Evolutionary conservation across 2,329 filamentous ascomycete genomes (phyloP), one percentile per base, ranked within the genome.

Genomic region (Trichoderma sp.): DNA sequence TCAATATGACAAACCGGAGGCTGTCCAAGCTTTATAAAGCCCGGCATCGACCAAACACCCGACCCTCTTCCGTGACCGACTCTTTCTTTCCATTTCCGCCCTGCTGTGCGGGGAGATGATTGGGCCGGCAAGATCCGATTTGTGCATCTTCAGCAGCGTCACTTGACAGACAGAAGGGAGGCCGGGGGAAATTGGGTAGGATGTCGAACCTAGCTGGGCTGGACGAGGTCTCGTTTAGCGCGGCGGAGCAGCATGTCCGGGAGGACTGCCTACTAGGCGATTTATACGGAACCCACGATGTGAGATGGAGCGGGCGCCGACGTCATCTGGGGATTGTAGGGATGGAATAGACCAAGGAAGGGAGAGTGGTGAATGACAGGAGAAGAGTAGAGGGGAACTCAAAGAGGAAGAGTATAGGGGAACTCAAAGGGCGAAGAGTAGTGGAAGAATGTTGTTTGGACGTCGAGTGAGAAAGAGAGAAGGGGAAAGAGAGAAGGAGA

Each of bases 61-160:
- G 12, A 5, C 34, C 34, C 12, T 39, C 34, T 39, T 39, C 10
- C 34, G 14, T 3, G 7, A 51, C 52, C 3, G 17, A 12, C 52
- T 45, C 17, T 44, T 24, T n/a, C 15, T 52, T 12, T 15, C 28
- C 26, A 9, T 34, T 15, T 21, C 17, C 21, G 15, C 45, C 24
- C 17, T 15, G 34, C 9, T 39, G 24, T 41, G 48, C 24, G 39
- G 48, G 41, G 14, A 24, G 43, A 39, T 17, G 59, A 47, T 54
- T 39, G 19, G 48, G 10, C 39, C 34, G 28, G 43, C 51, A 41
- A 63, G 60, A 63, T 55, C 41, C 60, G 60, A 63, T 63, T 14
- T 63, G 41, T 41, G 50, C 34, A 51, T 55, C 50, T 54, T 24
- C 26, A 30, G 41, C 26, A 47, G 12, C 48, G 59, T 62, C 48